A percentile compares a stretch with the other conserved stretches of the same genome.
These are phyloP conservation scores for Lachnellula willkommii DNA, from an alignment of 2,329 filamentous ascomycete genomes.

Conservation along the genomic window DNA sequence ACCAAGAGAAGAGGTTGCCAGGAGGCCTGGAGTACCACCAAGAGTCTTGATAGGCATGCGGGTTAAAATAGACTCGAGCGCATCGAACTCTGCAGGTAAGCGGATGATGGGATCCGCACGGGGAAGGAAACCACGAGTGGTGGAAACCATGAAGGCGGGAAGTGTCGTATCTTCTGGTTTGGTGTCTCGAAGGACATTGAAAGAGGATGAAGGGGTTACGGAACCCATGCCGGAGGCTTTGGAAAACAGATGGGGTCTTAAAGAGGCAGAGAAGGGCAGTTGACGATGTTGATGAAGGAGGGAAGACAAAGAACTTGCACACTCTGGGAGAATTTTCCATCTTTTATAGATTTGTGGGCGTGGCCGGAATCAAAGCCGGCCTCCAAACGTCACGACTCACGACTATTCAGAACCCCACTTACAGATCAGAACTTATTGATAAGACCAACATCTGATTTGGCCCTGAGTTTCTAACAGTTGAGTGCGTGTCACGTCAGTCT, in stretches of 20 bases:
- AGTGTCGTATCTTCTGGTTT: constrained; percentile 57
- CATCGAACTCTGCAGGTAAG: constrained; percentile 68
- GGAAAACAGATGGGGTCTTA: background rate
- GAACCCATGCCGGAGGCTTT: constrained; percentile 28
- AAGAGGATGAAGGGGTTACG: constrained; percentile 32
- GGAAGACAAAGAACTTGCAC: constrained; percentile 13
- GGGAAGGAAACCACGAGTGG: constrained; percentile 67
- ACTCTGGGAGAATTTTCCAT: constrained; percentile 14
- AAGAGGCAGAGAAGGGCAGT: background rate
- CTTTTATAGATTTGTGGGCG: constrained; percentile 23
- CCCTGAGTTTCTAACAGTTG: background rate
- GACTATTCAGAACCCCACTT: background rate
- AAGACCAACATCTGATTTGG: background rate
- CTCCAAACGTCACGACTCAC: constrained; percentile 1
- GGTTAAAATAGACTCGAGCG: constrained; percentile 65
- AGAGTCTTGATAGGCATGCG: constrained; percentile 74
- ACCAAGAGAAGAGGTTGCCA: constrained; percentile 69
- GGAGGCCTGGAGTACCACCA: constrained; percentile 68
- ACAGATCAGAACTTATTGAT: background rate
- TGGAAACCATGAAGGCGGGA: constrained; percentile 75
- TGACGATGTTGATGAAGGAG: constrained; percentile 8
- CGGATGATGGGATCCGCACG: constrained; percentile 55
- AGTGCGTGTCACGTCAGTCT: background rate
- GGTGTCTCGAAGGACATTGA: constrained; percentile 59
- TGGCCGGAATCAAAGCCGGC: constrained; percentile 30